Evolutionary conservation across 345 rosid genomes (phyloP).

Genomic region (Odontarrhena argentea): DNA sequence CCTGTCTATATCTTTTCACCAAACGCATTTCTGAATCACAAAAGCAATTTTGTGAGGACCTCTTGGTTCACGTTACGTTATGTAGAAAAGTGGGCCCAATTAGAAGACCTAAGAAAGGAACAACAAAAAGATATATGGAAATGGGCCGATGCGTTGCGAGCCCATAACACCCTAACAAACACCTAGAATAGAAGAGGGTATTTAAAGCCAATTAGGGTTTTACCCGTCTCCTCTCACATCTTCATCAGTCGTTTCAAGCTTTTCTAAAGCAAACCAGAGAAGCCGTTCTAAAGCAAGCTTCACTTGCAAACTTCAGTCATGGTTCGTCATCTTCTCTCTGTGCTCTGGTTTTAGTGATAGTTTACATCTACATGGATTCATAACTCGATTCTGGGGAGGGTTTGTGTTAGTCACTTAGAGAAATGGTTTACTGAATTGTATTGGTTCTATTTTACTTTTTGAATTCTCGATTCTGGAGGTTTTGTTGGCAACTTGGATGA

Average conservation of each 20-base stretch:
- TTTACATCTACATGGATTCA: conserved; percentile 10
- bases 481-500: neutral
- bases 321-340: conserved; percentile 28
- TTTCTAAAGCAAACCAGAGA: neutral
- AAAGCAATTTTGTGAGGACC: too few relatives aligned
- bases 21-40: too few relatives aligned
- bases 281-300: conserved; percentile 20
- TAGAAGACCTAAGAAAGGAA: neutral
- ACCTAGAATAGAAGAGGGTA: conserved; percentile 7
- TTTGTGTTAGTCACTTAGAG: too few relatives aligned
- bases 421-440: too few relatives aligned
- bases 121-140: neutral
- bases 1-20: too few relatives aligned
- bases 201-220: conserved; percentile 39
- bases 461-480: neutral
- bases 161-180: conserved; percentile 25
- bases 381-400: neutral
- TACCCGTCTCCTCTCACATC: conserved; percentile 9
- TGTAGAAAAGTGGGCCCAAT: neutral
- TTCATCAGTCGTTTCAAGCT: conserved; percentile 16
- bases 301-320: conserved; percentile 13
- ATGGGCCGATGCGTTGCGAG: conserved; percentile 23
- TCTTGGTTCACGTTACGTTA: too few relatives aligned
- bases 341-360: neutral
- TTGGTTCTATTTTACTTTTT: too few relatives aligned